These are phyloP conservation scores for Aspergillus campestris DNA, from an alignment of 495 filamentous ascomycete genomes.

Conservation along the genomic window DNA sequence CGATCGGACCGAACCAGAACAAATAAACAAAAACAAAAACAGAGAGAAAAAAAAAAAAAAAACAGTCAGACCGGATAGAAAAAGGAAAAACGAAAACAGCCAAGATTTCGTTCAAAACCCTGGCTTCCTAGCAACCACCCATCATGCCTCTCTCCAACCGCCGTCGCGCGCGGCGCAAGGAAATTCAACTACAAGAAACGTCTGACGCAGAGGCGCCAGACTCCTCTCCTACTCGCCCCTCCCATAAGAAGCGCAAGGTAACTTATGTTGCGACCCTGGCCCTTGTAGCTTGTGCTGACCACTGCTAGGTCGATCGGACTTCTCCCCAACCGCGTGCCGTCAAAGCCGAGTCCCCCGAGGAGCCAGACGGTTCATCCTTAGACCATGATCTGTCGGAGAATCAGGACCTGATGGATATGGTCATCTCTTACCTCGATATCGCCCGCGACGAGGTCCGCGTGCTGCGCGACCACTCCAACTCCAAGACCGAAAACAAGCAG, in stretches of 20 bases:
- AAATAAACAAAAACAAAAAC: not conserved
- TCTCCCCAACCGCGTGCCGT: slow-evolving; percentile 20
- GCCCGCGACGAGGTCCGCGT: slow-evolving; percentile 57
- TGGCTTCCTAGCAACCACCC: not conserved
- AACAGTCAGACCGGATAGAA: not conserved
- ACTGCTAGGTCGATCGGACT: slow-evolving; percentile 29
- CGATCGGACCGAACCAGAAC: not conserved
- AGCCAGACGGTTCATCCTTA: slow-evolving; percentile 34
- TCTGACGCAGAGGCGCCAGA: slow-evolving; percentile 46
- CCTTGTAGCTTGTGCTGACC: not conserved
- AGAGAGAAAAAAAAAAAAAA: not conserved
- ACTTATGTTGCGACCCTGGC: slow-evolving; percentile 9
- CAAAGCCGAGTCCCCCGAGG: slow-evolving; percentile 32
- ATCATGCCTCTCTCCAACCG: slow-evolving; percentile 45
- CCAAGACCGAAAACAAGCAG: slow-evolving; percentile 58
- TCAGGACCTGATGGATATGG: slow-evolving; percentile 61
- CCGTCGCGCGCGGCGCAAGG: slow-evolving; percentile 44
- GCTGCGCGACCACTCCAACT: slow-evolving; percentile 64
- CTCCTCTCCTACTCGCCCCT: slow-evolving; percentile 64
- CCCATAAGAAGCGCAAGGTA: slow-evolving; percentile 71
- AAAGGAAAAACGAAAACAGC: slow-evolving; percentile 1
- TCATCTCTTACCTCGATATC: slow-evolving; percentile 60
- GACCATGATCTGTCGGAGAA: slow-evolving; percentile 47
- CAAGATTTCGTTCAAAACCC: not conserved
- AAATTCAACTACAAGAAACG: slow-evolving; percentile 39